These are phyloP conservation scores for Astragalus glycyphyllos DNA, from an alignment of 306 rosid species.

Conservation along the genomic window DNA sequence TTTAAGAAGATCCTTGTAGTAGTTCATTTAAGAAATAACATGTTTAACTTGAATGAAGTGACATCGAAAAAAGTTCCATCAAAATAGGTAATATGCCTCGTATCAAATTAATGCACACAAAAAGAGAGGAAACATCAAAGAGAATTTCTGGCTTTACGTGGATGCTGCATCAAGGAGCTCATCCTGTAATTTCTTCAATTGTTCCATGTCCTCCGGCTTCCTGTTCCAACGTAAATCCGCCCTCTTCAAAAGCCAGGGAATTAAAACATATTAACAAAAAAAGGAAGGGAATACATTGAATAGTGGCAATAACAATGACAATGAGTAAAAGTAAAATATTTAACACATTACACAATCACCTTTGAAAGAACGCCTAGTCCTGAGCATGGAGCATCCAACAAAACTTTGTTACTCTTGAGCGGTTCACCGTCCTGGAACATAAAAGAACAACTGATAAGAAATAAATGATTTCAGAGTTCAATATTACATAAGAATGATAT, in stretches of 20 bases:
- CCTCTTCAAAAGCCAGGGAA: conserved; percentile 61
- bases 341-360: conserved; percentile 51
- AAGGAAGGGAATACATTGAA: conserved; percentile 21
- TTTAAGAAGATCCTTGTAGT: conserved; percentile 8
- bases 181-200: conserved; percentile 77
- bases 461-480: conserved; percentile 37
- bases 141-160: conserved; percentile 52
- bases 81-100: neutral
- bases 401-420: conserved; percentile 70
- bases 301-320: neutral
- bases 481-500: conserved; percentile 3
- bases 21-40: neutral
- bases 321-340: conserved; percentile 16
- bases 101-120: neutral
- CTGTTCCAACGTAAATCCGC: conserved; percentile 91
- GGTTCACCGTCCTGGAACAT: conserved; percentile 57
- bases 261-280: conserved; percentile 31
- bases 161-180: conserved; percentile 84
- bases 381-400: conserved; percentile 89
- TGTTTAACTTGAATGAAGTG: neutral
- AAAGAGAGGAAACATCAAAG: conserved; percentile 6
- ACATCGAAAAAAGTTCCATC: neutral
- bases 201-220: conserved; percentile 72
- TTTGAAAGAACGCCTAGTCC: conserved; percentile 94
- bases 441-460: conserved; percentile 26